phyloP scores from a whole-genome alignment of 2,329 filamentous ascomycete species.

The Aspergillus niger region DNA sequence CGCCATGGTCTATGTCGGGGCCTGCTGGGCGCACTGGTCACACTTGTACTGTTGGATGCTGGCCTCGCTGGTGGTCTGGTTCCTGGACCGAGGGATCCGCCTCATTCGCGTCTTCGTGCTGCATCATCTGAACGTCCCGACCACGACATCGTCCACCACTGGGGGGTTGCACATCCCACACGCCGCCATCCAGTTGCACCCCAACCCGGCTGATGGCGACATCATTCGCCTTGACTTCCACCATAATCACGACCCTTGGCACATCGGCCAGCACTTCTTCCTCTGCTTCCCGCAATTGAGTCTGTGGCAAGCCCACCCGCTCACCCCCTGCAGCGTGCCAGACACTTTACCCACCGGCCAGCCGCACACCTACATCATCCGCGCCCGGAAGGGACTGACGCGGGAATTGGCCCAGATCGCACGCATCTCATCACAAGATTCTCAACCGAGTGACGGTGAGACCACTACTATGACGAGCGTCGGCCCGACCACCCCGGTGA shows the following conservation, averaged over 20 bases:
- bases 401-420: slow-evolving; percentile 28
- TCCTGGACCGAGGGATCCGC: slow-evolving; percentile 63
- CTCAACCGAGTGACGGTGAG: slow-evolving; percentile 27
- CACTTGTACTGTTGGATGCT: slow-evolving; percentile 69
- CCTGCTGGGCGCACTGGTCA: slow-evolving; percentile 74
- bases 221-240: slow-evolving; percentile 68
- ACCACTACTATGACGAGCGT: neutral
- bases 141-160: slow-evolving; percentile 36
- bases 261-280: slow-evolving; percentile 71
- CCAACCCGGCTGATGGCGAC: slow-evolving; percentile 59
- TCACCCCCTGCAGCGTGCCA: slow-evolving; percentile 64
- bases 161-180: slow-evolving; percentile 57
- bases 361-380: slow-evolving; percentile 43
- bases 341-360: slow-evolving; percentile 27
- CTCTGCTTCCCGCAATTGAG: slow-evolving; percentile 67
- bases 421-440: neutral
- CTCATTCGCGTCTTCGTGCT: slow-evolving; percentile 60
- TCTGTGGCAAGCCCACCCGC: slow-evolving; percentile 73
- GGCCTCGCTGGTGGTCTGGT: slow-evolving; percentile 65
- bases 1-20: slow-evolving; percentile 72
- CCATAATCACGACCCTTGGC: slow-evolving; percentile 63
- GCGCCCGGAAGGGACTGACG: slow-evolving; percentile 50
- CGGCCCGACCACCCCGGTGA: slow-evolving; percentile 49
- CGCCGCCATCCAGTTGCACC: slow-evolving; percentile 57
- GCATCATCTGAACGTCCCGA: slow-evolving; percentile 53